Conservation (phyloP, 768 basidiomycete genomes). For the Porpolomopsis calyptriformis region DNA sequence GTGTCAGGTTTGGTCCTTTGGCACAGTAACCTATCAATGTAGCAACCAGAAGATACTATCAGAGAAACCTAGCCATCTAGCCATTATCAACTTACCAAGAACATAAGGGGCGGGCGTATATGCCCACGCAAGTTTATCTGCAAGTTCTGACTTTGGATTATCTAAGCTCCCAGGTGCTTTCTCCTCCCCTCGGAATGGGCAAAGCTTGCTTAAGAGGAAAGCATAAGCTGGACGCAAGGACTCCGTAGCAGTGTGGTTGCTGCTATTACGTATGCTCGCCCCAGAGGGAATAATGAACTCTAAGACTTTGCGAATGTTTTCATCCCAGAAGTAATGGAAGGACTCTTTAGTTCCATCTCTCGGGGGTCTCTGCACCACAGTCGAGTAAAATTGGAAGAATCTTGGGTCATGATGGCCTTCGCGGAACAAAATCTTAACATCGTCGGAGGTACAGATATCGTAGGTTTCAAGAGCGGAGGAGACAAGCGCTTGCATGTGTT, state of each 20-base stretch:
- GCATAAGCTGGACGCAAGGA: slow-evolving; percentile 14
- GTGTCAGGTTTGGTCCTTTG: slow-evolving; percentile 9
- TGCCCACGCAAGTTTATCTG: slow-evolving; percentile 13
- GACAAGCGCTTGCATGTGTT: neutral
- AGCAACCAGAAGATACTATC: too few species aligned
- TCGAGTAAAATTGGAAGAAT: neutral
- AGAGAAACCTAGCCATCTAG: neutral
- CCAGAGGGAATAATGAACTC: slow-evolving; percentile 13
- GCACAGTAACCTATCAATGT: slow-evolving; percentile 12
- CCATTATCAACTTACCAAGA: slow-evolving; percentile 13
- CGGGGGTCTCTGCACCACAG: neutral
- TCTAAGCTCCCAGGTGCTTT: slow-evolving; percentile 8
- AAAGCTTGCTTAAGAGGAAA: slow-evolving; percentile 12
- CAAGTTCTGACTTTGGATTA: slow-evolving; percentile 14
- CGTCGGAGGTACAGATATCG: neutral
- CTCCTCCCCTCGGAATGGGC: slow-evolving; percentile 20
- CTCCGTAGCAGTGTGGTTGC: slow-evolving; percentile 11
- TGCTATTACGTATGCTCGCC: slow-evolving; percentile 14
- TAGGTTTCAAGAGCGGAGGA: neutral
- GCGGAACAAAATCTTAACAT: neutral
- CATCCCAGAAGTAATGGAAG: slow-evolving; percentile 17
- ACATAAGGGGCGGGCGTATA: slow-evolving; percentile 18
- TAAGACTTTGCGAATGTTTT: slow-evolving; percentile 15
- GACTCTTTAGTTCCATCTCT: slow-evolving; percentile 9
- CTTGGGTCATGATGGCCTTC: neutral